Base-by-base conservation (phyloP, 1,284 basidiomycete genomes). In the Papiliotrema flavescens region DNA sequence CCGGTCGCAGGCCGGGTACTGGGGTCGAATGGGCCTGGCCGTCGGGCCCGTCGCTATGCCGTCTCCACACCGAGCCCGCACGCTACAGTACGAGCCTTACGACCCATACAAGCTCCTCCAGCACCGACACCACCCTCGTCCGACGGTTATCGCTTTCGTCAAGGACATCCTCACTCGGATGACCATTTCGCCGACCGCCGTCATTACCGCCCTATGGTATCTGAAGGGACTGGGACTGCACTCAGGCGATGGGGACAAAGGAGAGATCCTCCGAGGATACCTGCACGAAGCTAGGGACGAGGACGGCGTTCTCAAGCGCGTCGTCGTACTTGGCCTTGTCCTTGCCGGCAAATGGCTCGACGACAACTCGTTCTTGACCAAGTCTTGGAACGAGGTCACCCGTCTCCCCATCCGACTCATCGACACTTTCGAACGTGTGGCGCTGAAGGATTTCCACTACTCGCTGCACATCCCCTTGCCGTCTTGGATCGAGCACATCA, bases 291-390 rank as follows among this genome's bases (percentile, higher is more conserved):
- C 75, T 67, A 34, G 67, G 76, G 32, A 74, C 44, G 39, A 51
- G 44, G 71, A 78, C 24, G 83, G 83, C 50, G 76, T 79, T 2
- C 76, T 70, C 57, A 63, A 66, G 51, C 54, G 64, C 35, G 69
- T 76, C 23, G 80, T 90, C 56, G 81, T 90, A 19, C 79, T 93
- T n/a, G 90, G 89, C 32, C 87, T 87, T 60, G 88, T 91, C 84
- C 79, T 92, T 39, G 87, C 90, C 22, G 92, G 92, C 75, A 93
- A 93, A 77, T 92, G 90, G 89, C 70, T 93, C 61, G 90, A 93
- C 67, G 90, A 93, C 67, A 89, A 92, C 68, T 92, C 90, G 0
- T 93, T 91, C 76, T 88, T 89, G 49, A 91, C 90, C 78, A 90
- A 90, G 79, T 92, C 90, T 55, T 93, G 90, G 90, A 61, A 57